phyloP scores from a whole-genome alignment of 192 early-diverging fungal genomes.

The Umbelopsis ramanniana region DNA sequence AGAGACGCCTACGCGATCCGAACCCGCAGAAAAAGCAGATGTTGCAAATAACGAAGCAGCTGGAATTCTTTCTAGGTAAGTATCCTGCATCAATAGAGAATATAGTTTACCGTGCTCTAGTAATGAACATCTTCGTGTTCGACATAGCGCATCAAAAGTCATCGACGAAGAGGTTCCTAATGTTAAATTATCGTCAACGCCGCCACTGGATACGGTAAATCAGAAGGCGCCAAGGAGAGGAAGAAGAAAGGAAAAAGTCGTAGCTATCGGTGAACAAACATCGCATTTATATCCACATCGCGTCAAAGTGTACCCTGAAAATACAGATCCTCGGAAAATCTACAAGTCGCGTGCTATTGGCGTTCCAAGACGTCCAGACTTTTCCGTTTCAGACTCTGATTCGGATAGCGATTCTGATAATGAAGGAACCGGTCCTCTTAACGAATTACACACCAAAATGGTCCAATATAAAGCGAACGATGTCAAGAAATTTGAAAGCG shows the following conservation, averaged over 20 bases:
- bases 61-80: too few species aligned
- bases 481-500: not conserved
- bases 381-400: slow-evolving; percentile 13
- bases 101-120: too few species aligned
- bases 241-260: not conserved
- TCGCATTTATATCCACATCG: not conserved
- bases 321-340: not conserved
- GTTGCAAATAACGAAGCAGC: not conserved
- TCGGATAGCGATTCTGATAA: slow-evolving; percentile 13
- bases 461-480: not conserved
- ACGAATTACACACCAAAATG: not conserved
- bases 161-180: too few species aligned
- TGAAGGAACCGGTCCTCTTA: not conserved
- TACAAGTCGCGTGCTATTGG: not conserved
- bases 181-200: too few species aligned
- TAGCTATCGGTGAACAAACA: not conserved
- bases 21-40: not conserved
- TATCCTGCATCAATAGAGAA: too few species aligned
- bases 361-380: not conserved
- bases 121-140: too few species aligned
- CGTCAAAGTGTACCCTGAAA: slow-evolving; percentile 4
- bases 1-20: not conserved
- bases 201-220: not conserved
- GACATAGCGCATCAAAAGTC: too few species aligned
- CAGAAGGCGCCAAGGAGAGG: not conserved